Base-by-base conservation (phyloP, 192 early-diverging fungal species). In the Podila verticillata region DNA sequence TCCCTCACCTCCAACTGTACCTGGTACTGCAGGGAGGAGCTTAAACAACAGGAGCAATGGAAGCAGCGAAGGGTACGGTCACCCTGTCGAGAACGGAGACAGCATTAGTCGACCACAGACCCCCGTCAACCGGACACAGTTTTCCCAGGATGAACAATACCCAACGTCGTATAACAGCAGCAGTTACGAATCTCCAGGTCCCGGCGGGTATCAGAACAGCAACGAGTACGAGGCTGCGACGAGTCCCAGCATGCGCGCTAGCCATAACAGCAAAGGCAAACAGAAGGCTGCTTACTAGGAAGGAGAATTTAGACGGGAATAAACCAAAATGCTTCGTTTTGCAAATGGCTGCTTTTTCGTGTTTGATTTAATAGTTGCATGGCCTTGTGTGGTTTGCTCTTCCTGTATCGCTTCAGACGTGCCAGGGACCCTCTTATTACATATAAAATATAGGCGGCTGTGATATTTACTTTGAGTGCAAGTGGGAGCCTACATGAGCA, bases 161-260 rank as follows among this genome's bases (percentile, higher is more conserved):
- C n/a, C 73, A 65, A 20, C 61, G 48, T 1, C 61, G 57, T 47
- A 67, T 66, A 30, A 48, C 54, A 49, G 57, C 17, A 34, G 60
- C 19, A 39, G 32, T 15, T 0, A 48, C 13, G 34, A 48, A 2
- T 79, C 75, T 1, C 48, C 75, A 1, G 60, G 60, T 29, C 49
- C 64, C 0, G 75, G 65, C 13, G 75, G 69, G 17, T 79, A 79
- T 26, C 65, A 71, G 59, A 71, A 65, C 30, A 79, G 75, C 32
- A 66, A 79, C 59, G 75, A 79, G 29, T 79, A 79, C 28, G 75
- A 79, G 51, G 75, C 75, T 5, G 75, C 75, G 12, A 79, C 75
- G 4, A 79, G 75, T 31, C 75, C 75, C 44, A 79, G 75, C 31
- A 79, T 79, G 75, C 65, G 24, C 30, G 15, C 7, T n/a, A 60